phyloP scores from a whole-genome alignment of 495 filamentous ascomycete genomes.

The Trichoderma virens region DNA sequence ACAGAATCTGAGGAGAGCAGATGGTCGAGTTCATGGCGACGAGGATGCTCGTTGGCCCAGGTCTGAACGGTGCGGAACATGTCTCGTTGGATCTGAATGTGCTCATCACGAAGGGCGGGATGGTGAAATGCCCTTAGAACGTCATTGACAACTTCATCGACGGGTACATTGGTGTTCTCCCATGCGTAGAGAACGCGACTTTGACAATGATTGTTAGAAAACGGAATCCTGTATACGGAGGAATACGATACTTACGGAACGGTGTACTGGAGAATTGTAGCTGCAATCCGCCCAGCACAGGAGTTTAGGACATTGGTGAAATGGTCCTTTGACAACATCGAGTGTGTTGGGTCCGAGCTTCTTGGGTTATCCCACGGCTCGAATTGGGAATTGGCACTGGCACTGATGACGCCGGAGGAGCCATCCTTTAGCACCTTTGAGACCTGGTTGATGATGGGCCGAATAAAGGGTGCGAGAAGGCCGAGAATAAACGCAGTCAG shows the following conservation, averaged over 20 bases:
- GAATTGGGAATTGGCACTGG: constrained; percentile 77
- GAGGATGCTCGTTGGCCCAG: constrained; percentile 62
- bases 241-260: constrained; percentile 48
- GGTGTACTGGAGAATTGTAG: constrained; percentile 71
- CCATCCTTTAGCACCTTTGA: constrained; percentile 76
- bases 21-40: constrained; percentile 58
- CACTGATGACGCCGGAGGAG: constrained; percentile 68
- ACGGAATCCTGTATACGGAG: not conserved
- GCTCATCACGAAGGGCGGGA: constrained; percentile 65
- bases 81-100: constrained; percentile 65
- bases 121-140: constrained; percentile 79
- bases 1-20: constrained; percentile 76
- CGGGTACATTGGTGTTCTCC: constrained; percentile 73
- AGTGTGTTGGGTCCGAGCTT: constrained; percentile 90
- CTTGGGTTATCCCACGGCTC: constrained; percentile 83
- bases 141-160: constrained; percentile 71
- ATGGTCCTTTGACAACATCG: constrained; percentile 91
- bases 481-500: constrained; percentile 85
- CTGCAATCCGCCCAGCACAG: constrained; percentile 74
- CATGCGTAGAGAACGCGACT: constrained; percentile 79
- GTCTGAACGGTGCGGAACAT: constrained; percentile 79
- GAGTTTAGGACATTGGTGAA: constrained; percentile 89
- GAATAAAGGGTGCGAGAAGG: constrained; percentile 79
- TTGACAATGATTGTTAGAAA: not conserved
- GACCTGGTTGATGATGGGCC: constrained; percentile 82